Evolutionary conservation across 176 grass and related monocot species (phyloP), one percentile per base, ranked within the genome.

Genomic region (Coix lacrymajobi): DNA sequence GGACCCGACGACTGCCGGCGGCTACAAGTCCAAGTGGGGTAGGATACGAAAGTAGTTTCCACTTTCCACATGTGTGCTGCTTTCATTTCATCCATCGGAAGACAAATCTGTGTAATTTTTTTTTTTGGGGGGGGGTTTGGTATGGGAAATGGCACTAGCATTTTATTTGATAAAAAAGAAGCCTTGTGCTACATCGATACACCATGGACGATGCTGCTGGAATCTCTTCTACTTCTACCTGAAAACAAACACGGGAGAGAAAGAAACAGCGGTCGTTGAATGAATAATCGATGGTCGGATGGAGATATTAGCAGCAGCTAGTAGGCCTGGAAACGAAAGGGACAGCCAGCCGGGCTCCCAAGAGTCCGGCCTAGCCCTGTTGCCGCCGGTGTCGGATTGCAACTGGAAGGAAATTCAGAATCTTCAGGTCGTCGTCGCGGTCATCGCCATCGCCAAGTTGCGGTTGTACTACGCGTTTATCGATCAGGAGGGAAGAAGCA

Each of bases 221-320:
- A 79, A 84, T 74, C 75, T 60, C 12, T 44, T n/a, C n/a, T n/a
- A n/a, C n/a, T 7, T 39, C 48, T 51, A 51, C 48, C 17, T 51
- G 81, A 88, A 75, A 80, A 69, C 69, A 75, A 75, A 88, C 76
- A 57, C 6, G 87, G 12, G 12, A 36, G 44, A 49, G 56, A 76
- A 56, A 61, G 63, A 68, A 52, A 16, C 43, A n/a, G 24, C 57
- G 13, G 57, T n/a, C 10, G 54, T 16, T 61, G n/a, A 54, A 9
- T 34, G 52, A 73, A 62, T 13, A 11, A 63, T 14, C 73, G 5
- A 62, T n/a, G n/a, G n/a, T n/a, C n/a, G n/a, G n/a, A n/a, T 34
- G 44, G 54, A 78, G 69, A 83, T 43, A 41, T 77, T 39, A 39
- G 7, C 8, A 33, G 33, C 33, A 33, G 33, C 33, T 33, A 48